Evolutionary conservation across 495 filamentous ascomycete species (phyloP).

Genomic region (Talaromyces adpressus): DNA sequence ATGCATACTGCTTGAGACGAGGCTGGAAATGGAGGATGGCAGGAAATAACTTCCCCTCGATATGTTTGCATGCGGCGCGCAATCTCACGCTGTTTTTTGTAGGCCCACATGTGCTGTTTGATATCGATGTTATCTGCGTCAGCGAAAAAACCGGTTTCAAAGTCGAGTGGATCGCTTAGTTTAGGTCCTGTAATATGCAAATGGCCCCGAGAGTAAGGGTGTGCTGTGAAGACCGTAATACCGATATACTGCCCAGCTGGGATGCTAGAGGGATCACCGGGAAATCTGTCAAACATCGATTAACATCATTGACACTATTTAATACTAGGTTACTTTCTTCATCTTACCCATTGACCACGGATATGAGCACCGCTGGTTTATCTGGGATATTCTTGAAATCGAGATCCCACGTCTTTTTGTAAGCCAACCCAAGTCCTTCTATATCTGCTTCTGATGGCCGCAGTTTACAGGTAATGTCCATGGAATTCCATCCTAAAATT

Average conservation of each 20-base stretch:
- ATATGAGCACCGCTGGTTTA: slow-evolving; percentile 31
- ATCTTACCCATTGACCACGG: slow-evolving; percentile 13
- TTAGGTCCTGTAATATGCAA: slow-evolving; percentile 43
- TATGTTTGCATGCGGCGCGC: slow-evolving; percentile 44
- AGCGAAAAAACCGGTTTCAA: slow-evolving; percentile 28
- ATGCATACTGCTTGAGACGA: slow-evolving; percentile 34
- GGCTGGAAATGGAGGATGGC: slow-evolving; percentile 45
- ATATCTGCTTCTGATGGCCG: slow-evolving; percentile 32
- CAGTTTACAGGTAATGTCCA: slow-evolving; percentile 1
- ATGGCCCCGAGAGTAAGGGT: slow-evolving; percentile 50
- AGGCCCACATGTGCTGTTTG: slow-evolving; percentile 25
- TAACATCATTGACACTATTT: no score
- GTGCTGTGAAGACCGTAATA: slow-evolving; percentile 30
- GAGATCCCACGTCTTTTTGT: slow-evolving; percentile 33
- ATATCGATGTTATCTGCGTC: slow-evolving; percentile 32
- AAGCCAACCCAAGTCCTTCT: slow-evolving; percentile 29
- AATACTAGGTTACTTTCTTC: no score
- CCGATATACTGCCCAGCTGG: slow-evolving; percentile 30
- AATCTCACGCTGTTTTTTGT: slow-evolving; percentile 52
- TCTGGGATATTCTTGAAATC: slow-evolving; percentile 33
- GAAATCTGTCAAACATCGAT: slow-evolving; percentile 17
- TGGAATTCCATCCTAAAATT: slow-evolving; percentile 35
- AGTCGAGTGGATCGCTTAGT: slow-evolving; percentile 19
- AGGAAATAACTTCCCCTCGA: slow-evolving; percentile 40
- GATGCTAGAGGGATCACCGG: slow-evolving; percentile 20